Conservation (phyloP, 139 green algal genomes). For the Limnomonas spitsbergensis region DNA sequence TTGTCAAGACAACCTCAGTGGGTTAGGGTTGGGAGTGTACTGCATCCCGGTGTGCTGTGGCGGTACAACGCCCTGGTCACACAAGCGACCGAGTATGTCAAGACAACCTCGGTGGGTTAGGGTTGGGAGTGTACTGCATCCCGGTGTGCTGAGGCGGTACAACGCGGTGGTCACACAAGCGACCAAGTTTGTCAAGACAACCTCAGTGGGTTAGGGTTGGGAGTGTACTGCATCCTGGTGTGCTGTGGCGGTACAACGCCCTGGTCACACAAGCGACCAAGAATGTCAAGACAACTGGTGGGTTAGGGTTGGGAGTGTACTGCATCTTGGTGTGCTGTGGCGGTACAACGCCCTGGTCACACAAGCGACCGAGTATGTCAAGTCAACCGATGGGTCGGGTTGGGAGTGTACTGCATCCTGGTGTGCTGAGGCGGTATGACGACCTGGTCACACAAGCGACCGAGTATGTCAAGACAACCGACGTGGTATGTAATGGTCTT, state of each 20-base stretch:
- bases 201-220: too few relatives aligned
- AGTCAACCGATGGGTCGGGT: slow-evolving; percentile 33
- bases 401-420: too few relatives aligned
- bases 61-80: slow-evolving; percentile 69
- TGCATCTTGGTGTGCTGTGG: too few relatives aligned
- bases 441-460: slow-evolving; percentile 54
- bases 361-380: slow-evolving; percentile 48
- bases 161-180: slow-evolving; percentile 62
- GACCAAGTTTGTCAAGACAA: slow-evolving; percentile 36
- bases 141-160: slow-evolving; percentile 67
- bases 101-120: slow-evolving; percentile 39
- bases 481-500: too few relatives aligned
- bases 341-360: too few relatives aligned
- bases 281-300: slow-evolving; percentile 43
- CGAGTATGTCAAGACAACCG: slow-evolving; percentile 38
- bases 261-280: too few relatives aligned
- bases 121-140: too few relatives aligned
- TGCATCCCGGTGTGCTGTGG: slow-evolving; percentile 41
- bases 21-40: too few relatives aligned
- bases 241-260: too few relatives aligned
- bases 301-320: too few relatives aligned
- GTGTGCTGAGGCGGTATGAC: slow-evolving; percentile 70
- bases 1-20: slow-evolving; percentile 46
- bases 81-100: slow-evolving; percentile 42
- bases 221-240: too few relatives aligned